Conservation (phyloP, 306 rosid genomes). For the Gleditsia sinensis region DNA sequence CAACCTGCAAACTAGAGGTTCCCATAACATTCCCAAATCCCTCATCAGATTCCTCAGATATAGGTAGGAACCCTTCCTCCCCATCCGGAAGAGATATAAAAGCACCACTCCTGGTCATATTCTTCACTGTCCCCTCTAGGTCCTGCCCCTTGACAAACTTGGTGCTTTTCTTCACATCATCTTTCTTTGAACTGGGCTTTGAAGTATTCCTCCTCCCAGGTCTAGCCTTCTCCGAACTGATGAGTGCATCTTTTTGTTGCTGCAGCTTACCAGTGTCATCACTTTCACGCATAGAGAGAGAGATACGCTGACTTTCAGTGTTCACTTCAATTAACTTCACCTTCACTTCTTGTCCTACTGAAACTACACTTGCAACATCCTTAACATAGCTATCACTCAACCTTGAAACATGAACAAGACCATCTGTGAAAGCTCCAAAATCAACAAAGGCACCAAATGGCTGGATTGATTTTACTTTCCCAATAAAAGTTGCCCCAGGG, state of each 20-base stretch:
- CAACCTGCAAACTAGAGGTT: conserved; percentile 65
- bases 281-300: conserved; percentile 90
- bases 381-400: conserved; percentile 83
- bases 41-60: conserved; percentile 70
- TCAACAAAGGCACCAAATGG: conserved; percentile 98
- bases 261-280: conserved; percentile 45
- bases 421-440: conserved; percentile 96
- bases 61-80: conserved; percentile 96
- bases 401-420: conserved; percentile 93
- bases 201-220: conserved; percentile 62
- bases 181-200: conserved; percentile 59
- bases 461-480: conserved; percentile 92
- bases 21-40: conserved; percentile 84
- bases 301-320: conserved; percentile 73
- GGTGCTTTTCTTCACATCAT: conserved; percentile 52
- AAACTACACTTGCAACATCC: conserved; percentile 85
- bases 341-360: conserved; percentile 98
- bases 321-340: conserved; percentile 85
- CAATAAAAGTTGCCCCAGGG: conserved; percentile 83
- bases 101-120: conserved; percentile 76
- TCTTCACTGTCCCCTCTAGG: conserved; percentile 85
- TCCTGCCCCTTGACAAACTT: conserved; percentile 81
- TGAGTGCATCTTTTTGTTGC: conserved; percentile 58
- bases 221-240: conserved; percentile 54
- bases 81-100: conserved; percentile 93